Conservation (phyloP, 331 rosid species). For the Rosa hybrid region DNA sequence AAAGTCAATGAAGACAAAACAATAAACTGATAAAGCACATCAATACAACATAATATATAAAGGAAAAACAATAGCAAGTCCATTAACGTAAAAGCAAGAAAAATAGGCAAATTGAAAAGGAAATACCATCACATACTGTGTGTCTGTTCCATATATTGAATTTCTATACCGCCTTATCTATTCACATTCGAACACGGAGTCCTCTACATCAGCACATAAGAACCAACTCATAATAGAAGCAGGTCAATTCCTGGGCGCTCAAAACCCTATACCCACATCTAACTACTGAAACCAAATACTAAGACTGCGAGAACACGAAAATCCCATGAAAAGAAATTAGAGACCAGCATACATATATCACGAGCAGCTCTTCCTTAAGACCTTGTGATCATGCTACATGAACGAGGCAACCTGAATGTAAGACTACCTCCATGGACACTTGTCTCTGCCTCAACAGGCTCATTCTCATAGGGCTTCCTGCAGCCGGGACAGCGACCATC, state of each 20-base stretch:
- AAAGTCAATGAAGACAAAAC: neutral
- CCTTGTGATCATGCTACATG: slow-evolving; percentile 81
- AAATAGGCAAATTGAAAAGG: slow-evolving; percentile 15
- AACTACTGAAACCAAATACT: slow-evolving; percentile 50
- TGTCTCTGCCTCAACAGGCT: slow-evolving; percentile 59
- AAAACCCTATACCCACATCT: slow-evolving; percentile 60
- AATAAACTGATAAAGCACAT: neutral
- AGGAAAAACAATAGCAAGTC: neutral
- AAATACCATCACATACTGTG: slow-evolving; percentile 27
- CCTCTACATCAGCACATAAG: slow-evolving; percentile 70
- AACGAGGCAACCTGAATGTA: slow-evolving; percentile 67
- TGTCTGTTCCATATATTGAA: slow-evolving; percentile 65
- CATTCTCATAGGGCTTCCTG: slow-evolving; percentile 80
- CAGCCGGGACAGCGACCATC: slow-evolving; percentile 98
- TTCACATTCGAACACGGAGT: slow-evolving; percentile 77
- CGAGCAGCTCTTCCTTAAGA: slow-evolving; percentile 52
- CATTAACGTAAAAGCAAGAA: neutral
- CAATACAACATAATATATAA: neutral
- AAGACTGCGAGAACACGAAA: slow-evolving; percentile 43
- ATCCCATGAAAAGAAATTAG: slow-evolving; percentile 33
- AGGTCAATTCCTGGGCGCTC: slow-evolving; percentile 55
- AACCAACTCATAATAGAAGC: slow-evolving; percentile 51
- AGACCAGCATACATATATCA: slow-evolving; percentile 45
- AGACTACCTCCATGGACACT: slow-evolving; percentile 61
- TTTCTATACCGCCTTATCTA: slow-evolving; percentile 89